A percentile compares a stretch with the other conserved stretches of the same genome.
These are phyloP conservation scores for Piloderma croceum DNA, from an alignment of 768 basidiomycete species.

Conservation along the genomic window DNA sequence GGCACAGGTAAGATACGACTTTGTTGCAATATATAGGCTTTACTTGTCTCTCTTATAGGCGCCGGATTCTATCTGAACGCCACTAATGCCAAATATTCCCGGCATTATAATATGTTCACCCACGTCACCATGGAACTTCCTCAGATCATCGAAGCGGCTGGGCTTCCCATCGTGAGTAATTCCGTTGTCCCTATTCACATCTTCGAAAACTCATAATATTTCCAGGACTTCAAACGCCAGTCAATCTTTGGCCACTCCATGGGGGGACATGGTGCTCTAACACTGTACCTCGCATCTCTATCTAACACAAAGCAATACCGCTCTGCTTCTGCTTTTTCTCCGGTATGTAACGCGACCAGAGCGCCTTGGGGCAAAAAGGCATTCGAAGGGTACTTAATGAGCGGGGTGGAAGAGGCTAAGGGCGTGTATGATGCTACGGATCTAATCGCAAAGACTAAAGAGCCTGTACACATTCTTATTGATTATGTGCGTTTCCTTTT, in stretches of 20 bases:
- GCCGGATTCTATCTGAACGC: slow-evolving; percentile 98
- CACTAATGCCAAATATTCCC: slow-evolving; percentile 64
- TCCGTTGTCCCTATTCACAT: slow-evolving; percentile 1
- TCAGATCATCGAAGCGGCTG: slow-evolving; percentile 62
- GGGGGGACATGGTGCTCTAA: slow-evolving; percentile 95
- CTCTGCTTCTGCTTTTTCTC: slow-evolving; percentile 86
- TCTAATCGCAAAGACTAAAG: slow-evolving; percentile 59
- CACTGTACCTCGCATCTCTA: slow-evolving; percentile 74
- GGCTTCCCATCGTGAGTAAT: slow-evolving; percentile 67
- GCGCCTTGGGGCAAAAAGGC: slow-evolving; percentile 92
- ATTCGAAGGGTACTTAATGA: slow-evolving; percentile 77
- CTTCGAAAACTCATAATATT: not conserved
- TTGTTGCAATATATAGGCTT: not conserved
- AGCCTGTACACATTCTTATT: slow-evolving; percentile 71
- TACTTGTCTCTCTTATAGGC: slow-evolving; percentile 27
- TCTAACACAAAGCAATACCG: slow-evolving; percentile 59
- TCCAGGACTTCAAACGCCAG: slow-evolving; percentile 73
- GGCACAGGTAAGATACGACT: slow-evolving; percentile 56
- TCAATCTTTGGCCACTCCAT: slow-evolving; percentile 96
- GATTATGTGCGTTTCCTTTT: slow-evolving; percentile 61
- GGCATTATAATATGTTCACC: slow-evolving; percentile 85
- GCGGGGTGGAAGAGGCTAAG: slow-evolving; percentile 72
- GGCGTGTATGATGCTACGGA: slow-evolving; percentile 78
- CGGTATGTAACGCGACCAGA: slow-evolving; percentile 79
- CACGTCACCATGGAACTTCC: slow-evolving; percentile 85